Evolutionary conservation across 306 rosid genomes (phyloP), one percentile per base, ranked within the genome.

Genomic region (Sicyos edulis): DNA sequence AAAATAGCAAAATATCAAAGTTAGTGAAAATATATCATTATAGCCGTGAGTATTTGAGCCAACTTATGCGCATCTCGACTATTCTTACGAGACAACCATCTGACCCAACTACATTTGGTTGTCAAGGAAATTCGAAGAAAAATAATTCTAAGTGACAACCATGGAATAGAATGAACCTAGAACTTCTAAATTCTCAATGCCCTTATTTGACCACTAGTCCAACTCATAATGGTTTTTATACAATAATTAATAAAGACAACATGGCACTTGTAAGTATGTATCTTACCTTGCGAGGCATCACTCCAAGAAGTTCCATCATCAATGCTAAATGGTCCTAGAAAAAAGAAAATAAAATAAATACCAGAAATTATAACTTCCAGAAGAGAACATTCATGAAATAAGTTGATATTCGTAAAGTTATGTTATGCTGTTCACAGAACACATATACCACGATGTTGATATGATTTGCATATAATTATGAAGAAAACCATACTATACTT

Each of bases 271-370:
- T 16, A 54, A 26, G 53, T 54, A 52, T 40, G 5, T 40, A 5
- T 8, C 7, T 75, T 72, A 88, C 97, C 97, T 91, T 88, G 5
- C 92, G 87, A 0, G 96, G 97, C 84, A 91, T 88, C 89, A 81
- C 81, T 76, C 97, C 97, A 57, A 88, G 87, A 74, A 91, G 96
- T 74, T 91, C 97, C 96, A 91, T 88, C 96, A 91, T 88, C 76
- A 88, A 76, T 47, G 97, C 97, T 14, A 91, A 80, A 83, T 91
- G 97, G 24, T 91, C 97, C 92, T 88, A 29, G 32, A 29, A 29
- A 29, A 1, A 1, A 29, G 84, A 53, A 64, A 24, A 68, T 45
- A 65, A 63, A 32, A 68, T 45, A 72, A 32, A 54, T 34, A 51
- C 20, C 45, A 74, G 47, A 73, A 63, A 65, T 10, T 21, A 54